Percentiles rank a stretch among this genome's conserved stretches.
These are phyloP conservation scores for Hypsizygus marmoreus DNA, from an alignment of 768 basidiomycete species.

Conservation along the genomic window DNA sequence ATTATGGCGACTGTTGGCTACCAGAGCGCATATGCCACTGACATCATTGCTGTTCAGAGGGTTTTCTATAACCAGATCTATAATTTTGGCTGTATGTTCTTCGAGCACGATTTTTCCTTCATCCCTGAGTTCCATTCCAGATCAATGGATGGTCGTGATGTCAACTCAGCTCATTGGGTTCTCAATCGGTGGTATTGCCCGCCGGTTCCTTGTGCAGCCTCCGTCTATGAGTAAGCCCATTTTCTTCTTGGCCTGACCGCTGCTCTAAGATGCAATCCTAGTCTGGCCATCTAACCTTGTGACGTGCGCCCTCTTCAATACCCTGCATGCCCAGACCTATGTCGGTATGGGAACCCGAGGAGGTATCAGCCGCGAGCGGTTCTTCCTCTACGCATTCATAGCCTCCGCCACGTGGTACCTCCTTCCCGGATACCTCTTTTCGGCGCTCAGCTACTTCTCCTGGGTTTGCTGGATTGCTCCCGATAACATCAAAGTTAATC, in stretches of 20 bases:
- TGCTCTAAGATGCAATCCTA: conserved; percentile 35
- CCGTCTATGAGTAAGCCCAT: conserved; percentile 62
- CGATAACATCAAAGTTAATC: conserved; percentile 66
- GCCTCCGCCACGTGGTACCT: conserved; percentile 65
- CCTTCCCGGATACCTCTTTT: conserved; percentile 76
- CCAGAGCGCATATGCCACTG: conserved; percentile 70
- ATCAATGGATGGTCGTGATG: conserved; percentile 82
- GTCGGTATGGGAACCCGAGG: conserved; percentile 64
- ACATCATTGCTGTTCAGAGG: conserved; percentile 75
- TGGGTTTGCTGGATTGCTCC: conserved; percentile 71
- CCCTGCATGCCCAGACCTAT: conserved; percentile 72
- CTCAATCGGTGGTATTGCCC: conserved; percentile 71
- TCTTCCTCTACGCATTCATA: conserved; percentile 69
- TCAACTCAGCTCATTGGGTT: conserved; percentile 80
- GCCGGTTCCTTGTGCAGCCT: conserved; percentile 77
- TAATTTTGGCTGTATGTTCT: conserved; percentile 52
- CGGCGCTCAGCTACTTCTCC: conserved; percentile 60
- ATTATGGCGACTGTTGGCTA: conserved; percentile 46
- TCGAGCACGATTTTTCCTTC: neutral
- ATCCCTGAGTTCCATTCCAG: conserved; percentile 29
- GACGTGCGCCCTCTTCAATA: conserved; percentile 77
- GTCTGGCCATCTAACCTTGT: conserved; percentile 82
- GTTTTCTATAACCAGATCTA: conserved; percentile 71
- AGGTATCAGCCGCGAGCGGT: conserved; percentile 73
- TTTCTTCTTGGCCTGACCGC: neutral